Base-by-base conservation (phyloP, 768 basidiomycete species). In the Paxillus ammoniavirescens region DNA sequence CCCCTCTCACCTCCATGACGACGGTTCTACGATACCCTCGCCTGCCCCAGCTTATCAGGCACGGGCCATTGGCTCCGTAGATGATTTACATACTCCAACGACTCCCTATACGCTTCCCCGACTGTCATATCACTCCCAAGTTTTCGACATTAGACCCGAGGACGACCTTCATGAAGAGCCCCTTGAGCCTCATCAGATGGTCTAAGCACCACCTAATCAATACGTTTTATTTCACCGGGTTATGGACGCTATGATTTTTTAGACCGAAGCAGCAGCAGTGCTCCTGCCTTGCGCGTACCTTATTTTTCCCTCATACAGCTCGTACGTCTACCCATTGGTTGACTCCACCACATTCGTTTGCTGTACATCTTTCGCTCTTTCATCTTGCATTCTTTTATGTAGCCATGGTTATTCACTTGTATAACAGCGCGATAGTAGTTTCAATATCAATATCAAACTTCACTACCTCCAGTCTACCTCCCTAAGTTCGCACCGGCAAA, bases 41-140 rank as follows among this genome's bases (percentile, higher is more conserved):
- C 37, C 49, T 18, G 37, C 49, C 15, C 49, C 49, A 5, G 49
- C 49, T 9, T 50, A 50, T 50, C 38, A 42, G 23, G 49, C 38
- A 6, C 49, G 37, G 0, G 37, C 49, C 15, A 26, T 23, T 33
- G 49, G 49, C 23, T 50, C 49, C 15, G 28, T 50, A 26, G 49
- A 42, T 26, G 49, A 50, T 30, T 23, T 50, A 8, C 10, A 18
- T 8, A 35, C 33, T 35, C 33, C 33, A 35, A 35, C 33, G 33
- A 35, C 33, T 18, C 47, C 47, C 13, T 36, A 31, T 31, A n/a
- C 47, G 4, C 47, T 36, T 35, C 33, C 31, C 10, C 33, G 28
- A 18, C 36, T 35, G 33, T 48, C 47, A 4, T 48, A n/a, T 36
- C 33, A 2, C 9, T 33, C 47, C 6, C 28, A 48, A 18, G 28